Base-by-base conservation (phyloP, 179 eudicot species). In the Corrigiola litoralis region DNA sequence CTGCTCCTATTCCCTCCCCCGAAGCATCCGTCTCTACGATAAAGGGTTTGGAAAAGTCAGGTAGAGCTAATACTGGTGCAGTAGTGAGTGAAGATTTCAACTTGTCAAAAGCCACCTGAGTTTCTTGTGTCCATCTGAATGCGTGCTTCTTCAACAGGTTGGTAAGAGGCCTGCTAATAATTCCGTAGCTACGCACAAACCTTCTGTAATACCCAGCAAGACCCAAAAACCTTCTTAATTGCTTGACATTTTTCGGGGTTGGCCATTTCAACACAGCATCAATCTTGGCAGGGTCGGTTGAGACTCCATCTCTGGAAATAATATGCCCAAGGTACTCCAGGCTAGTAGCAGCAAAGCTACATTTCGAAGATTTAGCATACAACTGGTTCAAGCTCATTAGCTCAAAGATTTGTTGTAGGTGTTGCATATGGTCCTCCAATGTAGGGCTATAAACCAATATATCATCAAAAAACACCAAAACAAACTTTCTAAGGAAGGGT, bases 401-500 rank as follows among this genome's bases (percentile, higher is more conserved):
- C 48, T 62, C 0, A 0, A 47, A n/a, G 1, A 32, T 45, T 1
- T 1, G 1, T 5, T 21, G 4, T 2, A 63, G 24, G 9, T 63
- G 56, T 0, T 0, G 0, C 0, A 20, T 0, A 21, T 32, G 56
- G 2, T 46, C 56, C 1, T 29, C 32, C 56, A 8, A 29, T 0
- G 11, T 47, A 0, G 8, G 0, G 18, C 11, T 47, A 0, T 47
- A 62, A 0, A 63, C 32, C 0, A 63, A 5, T 0, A 63, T 64
- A 12, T 49, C 68, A 21, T 64, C 47, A 21, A 64, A 48, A 14
- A 64, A 64, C 14, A 33, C 63, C 1, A 58, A 13, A 12, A 52
- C 36, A 29, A 5, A 52, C 28, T 52, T 52, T 1, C 58, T 27
- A 1, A 52, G 8, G 5, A 9, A 28, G 2, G 18, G 13, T 36